These are phyloP conservation scores for Claviceps fusiformis DNA, from an alignment of 2,329 filamentous ascomycete species.

Conservation along the genomic window DNA sequence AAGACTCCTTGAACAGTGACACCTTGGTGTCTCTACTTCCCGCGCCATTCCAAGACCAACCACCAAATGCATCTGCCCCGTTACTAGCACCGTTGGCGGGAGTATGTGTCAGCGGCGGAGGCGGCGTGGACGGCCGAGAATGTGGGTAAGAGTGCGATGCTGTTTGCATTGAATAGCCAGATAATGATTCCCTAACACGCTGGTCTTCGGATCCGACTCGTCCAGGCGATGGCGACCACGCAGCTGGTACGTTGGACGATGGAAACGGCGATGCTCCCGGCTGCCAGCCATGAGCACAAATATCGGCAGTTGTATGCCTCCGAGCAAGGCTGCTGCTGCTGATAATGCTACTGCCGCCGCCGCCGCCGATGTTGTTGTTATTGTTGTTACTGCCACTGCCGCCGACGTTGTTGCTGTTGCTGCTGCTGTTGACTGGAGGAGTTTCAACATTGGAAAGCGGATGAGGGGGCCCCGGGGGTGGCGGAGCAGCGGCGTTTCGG, in stretches of 20 bases:
- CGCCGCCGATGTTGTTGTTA: background rate
- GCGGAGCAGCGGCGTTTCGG: conserved; percentile 50
- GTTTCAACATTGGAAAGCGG: conserved; percentile 49
- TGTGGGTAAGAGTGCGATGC: conserved; percentile 29
- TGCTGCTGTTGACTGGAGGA: conserved; percentile 36
- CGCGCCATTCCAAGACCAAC: conserved; percentile 43
- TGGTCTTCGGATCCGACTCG: conserved; percentile 37
- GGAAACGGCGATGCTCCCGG: conserved; percentile 46
- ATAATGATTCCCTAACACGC: conserved; percentile 42
- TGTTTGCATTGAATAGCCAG: conserved; percentile 36
- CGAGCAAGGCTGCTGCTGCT: conserved; percentile 51
- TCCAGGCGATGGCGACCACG: conserved; percentile 43
- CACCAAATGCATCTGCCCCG: conserved; percentile 33
- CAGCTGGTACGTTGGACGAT: conserved; percentile 41
- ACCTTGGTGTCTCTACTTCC: conserved; percentile 35
- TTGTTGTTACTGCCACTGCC: background rate
- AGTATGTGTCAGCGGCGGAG: conserved; percentile 29
- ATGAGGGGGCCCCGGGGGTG: conserved; percentile 53
- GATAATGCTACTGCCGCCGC: conserved; percentile 13
- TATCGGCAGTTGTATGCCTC: conserved; percentile 90
- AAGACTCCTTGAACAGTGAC: conserved; percentile 38
- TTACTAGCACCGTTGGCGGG: conserved; percentile 26
- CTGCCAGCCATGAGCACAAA: conserved; percentile 75
- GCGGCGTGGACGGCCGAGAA: conserved; percentile 41
- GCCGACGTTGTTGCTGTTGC: background rate